These are phyloP conservation scores for Cucumis hystrix DNA, from an alignment of 306 rosid genomes.

Conservation along the genomic window DNA sequence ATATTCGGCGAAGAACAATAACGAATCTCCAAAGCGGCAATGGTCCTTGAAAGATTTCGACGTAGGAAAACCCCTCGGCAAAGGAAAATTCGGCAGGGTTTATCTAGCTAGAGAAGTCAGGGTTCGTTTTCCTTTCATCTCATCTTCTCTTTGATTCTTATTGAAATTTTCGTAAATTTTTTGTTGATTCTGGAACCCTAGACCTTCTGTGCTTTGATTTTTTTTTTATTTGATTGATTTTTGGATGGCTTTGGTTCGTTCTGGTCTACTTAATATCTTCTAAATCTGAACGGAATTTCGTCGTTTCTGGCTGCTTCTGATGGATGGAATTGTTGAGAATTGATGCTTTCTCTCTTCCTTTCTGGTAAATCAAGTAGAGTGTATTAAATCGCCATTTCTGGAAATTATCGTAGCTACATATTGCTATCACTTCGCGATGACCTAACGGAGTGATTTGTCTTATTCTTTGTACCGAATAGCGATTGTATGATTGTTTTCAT, in stretches of 20 bases:
- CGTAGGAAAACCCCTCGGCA: slow-evolving; percentile 81
- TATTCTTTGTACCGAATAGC: neutral
- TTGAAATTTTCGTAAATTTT: neutral
- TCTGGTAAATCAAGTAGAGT: neutral
- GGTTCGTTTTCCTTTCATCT: slow-evolving; percentile 14
- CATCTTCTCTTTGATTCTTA: slow-evolving; percentile 1
- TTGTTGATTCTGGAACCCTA: neutral
- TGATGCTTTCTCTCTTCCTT: neutral
- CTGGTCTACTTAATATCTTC: neutral
- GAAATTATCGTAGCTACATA: neutral
- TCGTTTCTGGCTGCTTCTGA: neutral
- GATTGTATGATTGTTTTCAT: neutral
- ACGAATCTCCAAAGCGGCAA: slow-evolving; percentile 11
- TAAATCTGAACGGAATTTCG: neutral
- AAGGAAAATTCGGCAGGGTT: slow-evolving; percentile 80
- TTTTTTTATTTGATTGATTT: neutral
- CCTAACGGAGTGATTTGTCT: neutral
- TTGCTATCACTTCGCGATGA: neutral
- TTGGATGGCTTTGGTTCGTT: neutral
- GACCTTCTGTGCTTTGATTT: neutral
- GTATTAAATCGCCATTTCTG: neutral
- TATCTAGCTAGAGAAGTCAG: slow-evolving; percentile 64
- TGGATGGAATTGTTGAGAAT: too few relatives aligned
- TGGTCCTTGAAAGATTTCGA: slow-evolving; percentile 70
- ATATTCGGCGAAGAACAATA: neutral